Evolutionary conservation across 192 early-diverging fungal genomes (phyloP).

Genomic region (Borealophlyctis nickersoniae): DNA sequence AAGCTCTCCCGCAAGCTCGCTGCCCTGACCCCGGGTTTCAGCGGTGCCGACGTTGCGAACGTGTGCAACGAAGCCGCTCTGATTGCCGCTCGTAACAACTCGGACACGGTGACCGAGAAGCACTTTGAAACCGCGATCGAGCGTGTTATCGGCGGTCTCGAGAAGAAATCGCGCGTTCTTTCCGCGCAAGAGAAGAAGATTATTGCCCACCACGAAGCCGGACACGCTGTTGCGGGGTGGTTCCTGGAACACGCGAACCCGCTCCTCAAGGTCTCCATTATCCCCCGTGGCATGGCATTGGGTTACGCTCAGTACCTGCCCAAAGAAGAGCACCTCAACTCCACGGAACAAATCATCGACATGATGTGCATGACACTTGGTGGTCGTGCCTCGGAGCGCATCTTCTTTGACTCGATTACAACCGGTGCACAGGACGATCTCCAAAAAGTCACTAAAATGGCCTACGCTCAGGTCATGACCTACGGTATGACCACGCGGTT

Average conservation of each 20-base stretch:
- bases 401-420: conserved; percentile 93
- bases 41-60: conserved; percentile 96
- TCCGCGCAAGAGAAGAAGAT: conserved; percentile 98
- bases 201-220: conserved; percentile 99
- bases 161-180: conserved; percentile 94
- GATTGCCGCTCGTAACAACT: conserved; percentile 86
- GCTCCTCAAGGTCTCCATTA: conserved; percentile 96
- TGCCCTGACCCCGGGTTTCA: conserved; percentile 96
- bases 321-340: conserved; percentile 95
- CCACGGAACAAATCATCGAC: conserved; percentile 86
- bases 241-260: conserved; percentile 95
- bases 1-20: conserved; percentile 81
- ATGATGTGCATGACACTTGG: conserved; percentile 64
- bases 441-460: conserved; percentile 94
- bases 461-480: conserved; percentile 90
- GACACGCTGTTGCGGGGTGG: conserved; percentile 98
- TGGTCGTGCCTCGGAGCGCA: conserved; percentile 71
- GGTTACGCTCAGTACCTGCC: conserved; percentile 99
- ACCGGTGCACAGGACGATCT: conserved; percentile 98
- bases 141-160: conserved; percentile 95
- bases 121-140: conserved; percentile 99
- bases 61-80: conserved; percentile 99
- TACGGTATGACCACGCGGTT: conserved; percentile 93
- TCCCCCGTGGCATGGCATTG: conserved; percentile 92
- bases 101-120: conserved; percentile 71